Evolutionary conservation across 1,284 basidiomycete genomes (phyloP).

Genomic region (Papiliotrema fonsecae): DNA sequence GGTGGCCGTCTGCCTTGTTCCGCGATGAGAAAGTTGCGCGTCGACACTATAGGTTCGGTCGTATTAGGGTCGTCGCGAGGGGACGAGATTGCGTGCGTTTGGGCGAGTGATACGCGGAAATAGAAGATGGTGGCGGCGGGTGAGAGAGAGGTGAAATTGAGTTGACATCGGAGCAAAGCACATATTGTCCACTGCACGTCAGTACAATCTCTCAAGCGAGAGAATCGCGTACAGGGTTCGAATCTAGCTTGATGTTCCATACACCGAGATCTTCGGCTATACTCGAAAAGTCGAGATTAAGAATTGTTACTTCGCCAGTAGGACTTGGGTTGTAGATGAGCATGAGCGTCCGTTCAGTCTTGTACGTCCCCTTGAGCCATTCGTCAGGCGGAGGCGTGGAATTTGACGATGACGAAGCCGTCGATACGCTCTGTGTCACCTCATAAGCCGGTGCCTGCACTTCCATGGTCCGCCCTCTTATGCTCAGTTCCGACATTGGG

Average conservation of each 20-base stretch:
- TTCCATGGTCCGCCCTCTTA: not conserved
- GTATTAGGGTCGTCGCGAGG: slow-evolving; percentile 15
- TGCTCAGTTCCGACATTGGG: not conserved
- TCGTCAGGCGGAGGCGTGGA: not conserved
- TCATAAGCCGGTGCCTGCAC: slow-evolving; percentile 27
- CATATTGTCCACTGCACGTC: slow-evolving; percentile 17
- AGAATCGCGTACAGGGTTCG: slow-evolving; percentile 14
- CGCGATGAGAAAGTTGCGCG: slow-evolving; percentile 8
- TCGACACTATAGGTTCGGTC: slow-evolving; percentile 7
- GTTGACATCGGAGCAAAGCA: slow-evolving; percentile 7
- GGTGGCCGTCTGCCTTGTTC: slow-evolving; percentile 18
- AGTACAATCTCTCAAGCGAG: not conserved
- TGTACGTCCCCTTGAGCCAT: slow-evolving; percentile 7
- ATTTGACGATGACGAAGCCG: slow-evolving; percentile 17
- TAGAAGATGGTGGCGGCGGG: slow-evolving; percentile 14
- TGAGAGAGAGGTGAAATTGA: slow-evolving; percentile 10
- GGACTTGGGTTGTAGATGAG: slow-evolving; percentile 21
- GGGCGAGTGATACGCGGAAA: slow-evolving; percentile 14
- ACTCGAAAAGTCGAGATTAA: slow-evolving; percentile 14
- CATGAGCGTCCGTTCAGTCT: slow-evolving; percentile 4
- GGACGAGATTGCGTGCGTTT: slow-evolving; percentile 18
- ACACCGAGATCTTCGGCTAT: slow-evolving; percentile 12
- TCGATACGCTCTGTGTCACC: slow-evolving; percentile 32
- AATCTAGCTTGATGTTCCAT: slow-evolving; percentile 13
- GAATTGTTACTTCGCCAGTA: slow-evolving; percentile 12